Evolutionary conservation across 352 stramenopile species (phyloP).

Genomic region (Phytophthora europaea): DNA sequence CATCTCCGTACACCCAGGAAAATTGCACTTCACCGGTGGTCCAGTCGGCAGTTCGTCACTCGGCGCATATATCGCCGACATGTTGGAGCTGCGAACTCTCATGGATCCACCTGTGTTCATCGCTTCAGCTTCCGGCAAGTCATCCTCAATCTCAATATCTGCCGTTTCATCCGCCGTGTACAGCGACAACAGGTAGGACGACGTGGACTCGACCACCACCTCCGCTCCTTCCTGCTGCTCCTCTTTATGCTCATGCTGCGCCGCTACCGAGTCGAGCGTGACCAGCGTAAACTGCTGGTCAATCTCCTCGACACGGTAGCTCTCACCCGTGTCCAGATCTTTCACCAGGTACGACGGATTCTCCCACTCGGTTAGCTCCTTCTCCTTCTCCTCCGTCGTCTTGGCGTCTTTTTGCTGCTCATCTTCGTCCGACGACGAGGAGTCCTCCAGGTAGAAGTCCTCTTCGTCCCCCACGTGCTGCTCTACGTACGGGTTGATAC

Average conservation of each 20-base stretch:
- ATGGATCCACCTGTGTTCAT: slow-evolving; percentile 13
- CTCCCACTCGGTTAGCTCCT: slow-evolving; percentile 65
- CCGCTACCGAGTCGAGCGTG: slow-evolving; percentile 72
- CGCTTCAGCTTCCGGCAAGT: slow-evolving; percentile 21
- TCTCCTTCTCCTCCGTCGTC: slow-evolving; percentile 31
- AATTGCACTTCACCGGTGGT: slow-evolving; percentile 59
- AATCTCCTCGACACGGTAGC: slow-evolving; percentile 85
- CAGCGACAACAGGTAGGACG: slow-evolving; percentile 77
- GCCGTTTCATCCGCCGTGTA: slow-evolving; percentile 86
- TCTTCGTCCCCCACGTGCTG: slow-evolving; percentile 43
- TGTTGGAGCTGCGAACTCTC: slow-evolving; percentile 63
- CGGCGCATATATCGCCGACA: slow-evolving; percentile 47
- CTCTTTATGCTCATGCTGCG: slow-evolving; percentile 63
- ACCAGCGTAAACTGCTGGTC: slow-evolving; percentile 85
- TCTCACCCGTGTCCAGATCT: slow-evolving; percentile 83
- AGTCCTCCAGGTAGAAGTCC: slow-evolving; percentile 46
- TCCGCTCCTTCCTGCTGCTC: slow-evolving; percentile 28
- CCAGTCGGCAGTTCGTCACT: slow-evolving; percentile 54
- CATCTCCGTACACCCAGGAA: slow-evolving; percentile 63
- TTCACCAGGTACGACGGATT: slow-evolving; percentile 87
- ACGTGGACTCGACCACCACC: slow-evolving; percentile 46
- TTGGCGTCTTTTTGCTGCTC: not conserved
- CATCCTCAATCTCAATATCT: slow-evolving; percentile 84
- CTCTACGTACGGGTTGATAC: slow-evolving; percentile 67
- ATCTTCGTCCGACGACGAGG: slow-evolving; percentile 18